These are phyloP conservation scores for Talaromyces funiculosus DNA, from an alignment of 2,329 filamentous ascomycete genomes.

Conservation along the genomic window DNA sequence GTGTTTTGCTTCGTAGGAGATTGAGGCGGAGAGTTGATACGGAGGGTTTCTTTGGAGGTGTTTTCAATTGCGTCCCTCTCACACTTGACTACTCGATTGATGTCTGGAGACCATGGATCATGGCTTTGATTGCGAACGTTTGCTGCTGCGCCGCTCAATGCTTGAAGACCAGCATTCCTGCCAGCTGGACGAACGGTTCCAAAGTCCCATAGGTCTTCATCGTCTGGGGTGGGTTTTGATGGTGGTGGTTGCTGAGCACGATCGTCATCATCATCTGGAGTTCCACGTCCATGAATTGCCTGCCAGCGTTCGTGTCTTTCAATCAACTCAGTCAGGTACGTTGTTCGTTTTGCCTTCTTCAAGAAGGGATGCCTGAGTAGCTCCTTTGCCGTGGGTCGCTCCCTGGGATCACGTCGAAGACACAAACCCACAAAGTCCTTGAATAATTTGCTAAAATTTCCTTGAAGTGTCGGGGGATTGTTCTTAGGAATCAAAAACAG, in stretches of 20 bases:
- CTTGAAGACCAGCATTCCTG: slow-evolving; percentile 58
- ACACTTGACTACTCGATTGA: neutral
- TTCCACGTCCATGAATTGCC: slow-evolving; percentile 67
- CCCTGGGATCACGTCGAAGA: slow-evolving; percentile 79
- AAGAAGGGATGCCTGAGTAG: slow-evolving; percentile 87
- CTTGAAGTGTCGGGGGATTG: slow-evolving; percentile 72
- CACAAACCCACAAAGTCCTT: slow-evolving; percentile 82
- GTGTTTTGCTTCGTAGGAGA: slow-evolving; percentile 52
- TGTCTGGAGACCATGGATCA: slow-evolving; percentile 31
- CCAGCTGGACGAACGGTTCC: slow-evolving; percentile 84
- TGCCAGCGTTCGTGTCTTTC: slow-evolving; percentile 85
- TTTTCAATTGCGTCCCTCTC: slow-evolving; percentile 24
- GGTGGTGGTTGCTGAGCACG: slow-evolving; percentile 31
- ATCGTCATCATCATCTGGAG: slow-evolving; percentile 60
- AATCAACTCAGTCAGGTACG: slow-evolving; percentile 93
- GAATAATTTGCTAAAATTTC: slow-evolving; percentile 74
- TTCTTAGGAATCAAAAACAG: slow-evolving; percentile 96
- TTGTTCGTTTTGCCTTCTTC: slow-evolving; percentile 85
- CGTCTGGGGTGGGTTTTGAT: slow-evolving; percentile 44
- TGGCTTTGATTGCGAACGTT: slow-evolving; percentile 63
- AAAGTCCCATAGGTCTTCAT: slow-evolving; percentile 97
- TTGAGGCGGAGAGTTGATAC: slow-evolving; percentile 53
- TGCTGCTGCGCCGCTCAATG: slow-evolving; percentile 74
- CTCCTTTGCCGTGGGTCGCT: slow-evolving; percentile 80
- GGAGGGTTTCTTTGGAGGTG: slow-evolving; percentile 24